Evolutionary conservation across 108 stramenopile species (phyloP).

Genomic region (Cylindrotheca closterium): DNA sequence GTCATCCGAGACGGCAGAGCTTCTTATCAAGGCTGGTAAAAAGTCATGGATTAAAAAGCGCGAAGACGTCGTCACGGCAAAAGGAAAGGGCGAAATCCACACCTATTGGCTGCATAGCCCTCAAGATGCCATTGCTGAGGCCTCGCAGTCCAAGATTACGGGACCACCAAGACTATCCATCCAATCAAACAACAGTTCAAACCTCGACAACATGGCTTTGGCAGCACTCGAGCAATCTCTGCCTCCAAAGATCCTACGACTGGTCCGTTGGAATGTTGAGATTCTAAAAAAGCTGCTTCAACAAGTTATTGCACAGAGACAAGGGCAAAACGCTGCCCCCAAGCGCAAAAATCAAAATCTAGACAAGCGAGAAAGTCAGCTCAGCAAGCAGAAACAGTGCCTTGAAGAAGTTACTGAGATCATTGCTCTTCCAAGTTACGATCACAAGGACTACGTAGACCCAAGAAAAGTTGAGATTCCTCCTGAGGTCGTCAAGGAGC

Average conservation of each 20-base stretch:
- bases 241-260: conserved; percentile 23
- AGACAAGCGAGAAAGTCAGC: conserved; percentile 1
- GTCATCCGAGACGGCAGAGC: conserved; percentile 44
- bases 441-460: conserved; percentile 6
- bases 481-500: conserved; percentile 19
- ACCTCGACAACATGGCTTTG: not conserved
- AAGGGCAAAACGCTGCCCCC: not conserved
- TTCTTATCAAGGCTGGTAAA: conserved; percentile 32
- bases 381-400: not conserved
- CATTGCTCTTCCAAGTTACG: conserved; percentile 27
- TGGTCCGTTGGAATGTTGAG: conserved; percentile 36
- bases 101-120: conserved; percentile 49
- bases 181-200: not conserved
- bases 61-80: conserved; percentile 36
- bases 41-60: conserved; percentile 39
- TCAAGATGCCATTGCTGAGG: not conserved
- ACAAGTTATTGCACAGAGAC: conserved; percentile 17
- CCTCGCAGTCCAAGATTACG: not conserved
- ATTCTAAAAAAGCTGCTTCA: conserved; percentile 27
- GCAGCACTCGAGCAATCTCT: not conserved
- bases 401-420: conserved; percentile 32
- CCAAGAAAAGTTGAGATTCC: conserved; percentile 8
- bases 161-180: too few species aligned
- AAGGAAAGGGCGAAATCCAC: conserved; percentile 58
- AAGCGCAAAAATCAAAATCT: not conserved